Percentiles rank a stretch among this genome's conserved stretches.
These are phyloP conservation scores for Diplodia corticola DNA, from an alignment of 2,329 filamentous ascomycete genomes.

Conservation along the genomic window DNA sequence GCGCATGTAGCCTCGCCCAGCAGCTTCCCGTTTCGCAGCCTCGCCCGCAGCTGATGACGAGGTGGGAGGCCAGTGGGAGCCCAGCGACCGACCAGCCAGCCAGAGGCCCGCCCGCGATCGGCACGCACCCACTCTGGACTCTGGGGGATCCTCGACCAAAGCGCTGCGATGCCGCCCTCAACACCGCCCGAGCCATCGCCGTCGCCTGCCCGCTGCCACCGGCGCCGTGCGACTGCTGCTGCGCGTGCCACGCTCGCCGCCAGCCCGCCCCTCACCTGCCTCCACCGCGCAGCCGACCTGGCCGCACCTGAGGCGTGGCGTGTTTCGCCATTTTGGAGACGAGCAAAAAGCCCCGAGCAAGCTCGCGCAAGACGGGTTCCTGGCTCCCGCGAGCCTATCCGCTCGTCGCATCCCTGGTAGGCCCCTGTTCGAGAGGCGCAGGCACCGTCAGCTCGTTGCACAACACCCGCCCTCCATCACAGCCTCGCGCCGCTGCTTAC, in stretches of 20 bases:
- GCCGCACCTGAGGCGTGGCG: background rate
- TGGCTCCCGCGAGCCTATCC: constrained; percentile 9
- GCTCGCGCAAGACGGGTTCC: constrained; percentile 9
- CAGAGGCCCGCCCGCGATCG: constrained; percentile 8
- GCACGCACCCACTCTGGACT: constrained; percentile 14
- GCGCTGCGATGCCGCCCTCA: background rate
- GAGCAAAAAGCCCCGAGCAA: background rate
- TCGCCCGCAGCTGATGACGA: constrained; percentile 5
- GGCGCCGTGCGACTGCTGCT: background rate
- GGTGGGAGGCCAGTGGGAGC: background rate
- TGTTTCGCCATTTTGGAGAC: background rate
- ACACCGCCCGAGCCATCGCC: constrained; percentile 1
- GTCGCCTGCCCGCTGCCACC: background rate
- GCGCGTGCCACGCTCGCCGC: background rate
- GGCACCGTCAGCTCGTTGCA: constrained; percentile 18
- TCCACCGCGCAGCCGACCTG: background rate
- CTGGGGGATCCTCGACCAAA: constrained; percentile 18
- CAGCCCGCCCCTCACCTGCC: background rate
- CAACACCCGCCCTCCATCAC: constrained; percentile 9
- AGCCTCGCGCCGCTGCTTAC: constrained; percentile 13
- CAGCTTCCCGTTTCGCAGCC: constrained; percentile 17
- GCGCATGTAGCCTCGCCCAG: constrained; percentile 7
- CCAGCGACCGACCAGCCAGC: background rate
- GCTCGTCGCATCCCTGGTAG: background rate
- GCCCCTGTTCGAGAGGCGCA: constrained; percentile 9